Percentiles rank a stretch among this genome's conserved stretches.
Evolutionary conservation across 2,329 filamentous ascomycete genomes (phyloP).

Genomic region (Trichothecium sympodiale): DNA sequence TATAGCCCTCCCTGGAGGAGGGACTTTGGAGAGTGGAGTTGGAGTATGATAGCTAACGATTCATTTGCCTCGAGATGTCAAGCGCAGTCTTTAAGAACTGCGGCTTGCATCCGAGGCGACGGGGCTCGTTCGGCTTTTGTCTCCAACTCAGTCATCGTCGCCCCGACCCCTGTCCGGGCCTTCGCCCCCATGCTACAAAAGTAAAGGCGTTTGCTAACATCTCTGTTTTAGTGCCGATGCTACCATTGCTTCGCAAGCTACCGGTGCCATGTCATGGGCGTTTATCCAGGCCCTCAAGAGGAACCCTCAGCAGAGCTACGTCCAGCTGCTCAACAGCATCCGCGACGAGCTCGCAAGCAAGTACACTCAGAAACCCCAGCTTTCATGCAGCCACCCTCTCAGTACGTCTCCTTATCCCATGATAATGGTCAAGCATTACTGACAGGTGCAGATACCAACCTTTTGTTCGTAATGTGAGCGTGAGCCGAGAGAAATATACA

Average conservation of each 20-base stretch:
- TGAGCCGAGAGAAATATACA: not conserved
- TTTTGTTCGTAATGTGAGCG: conserved; percentile 50
- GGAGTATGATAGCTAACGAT: conserved; percentile 5
- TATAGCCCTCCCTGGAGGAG: too few relatives aligned
- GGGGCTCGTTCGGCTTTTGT: conserved; percentile 28
- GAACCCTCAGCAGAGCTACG: conserved; percentile 96
- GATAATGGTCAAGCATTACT: conserved; percentile 12
- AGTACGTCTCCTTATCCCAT: conserved; percentile 46
- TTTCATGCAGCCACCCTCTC: conserved; percentile 93
- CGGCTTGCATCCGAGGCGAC: conserved; percentile 32
- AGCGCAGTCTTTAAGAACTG: conserved; percentile 20
- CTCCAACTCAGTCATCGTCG: too few relatives aligned
- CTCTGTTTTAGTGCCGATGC: conserved; percentile 64
- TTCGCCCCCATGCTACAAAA: too few relatives aligned
- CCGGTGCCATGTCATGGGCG: conserved; percentile 96
- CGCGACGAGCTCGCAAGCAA: conserved; percentile 80
- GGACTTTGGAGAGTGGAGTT: too few relatives aligned
- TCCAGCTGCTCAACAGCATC: conserved; percentile 91
- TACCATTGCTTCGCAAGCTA: conserved; percentile 81
- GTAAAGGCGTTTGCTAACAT: conserved; percentile 3
- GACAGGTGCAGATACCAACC: conserved; percentile 41
- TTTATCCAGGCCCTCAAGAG: conserved; percentile 90
- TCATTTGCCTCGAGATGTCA: conserved; percentile 19
- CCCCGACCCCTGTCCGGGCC: too few relatives aligned
- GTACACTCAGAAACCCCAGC: conserved; percentile 89